Conservation (phyloP, 2,329 filamentous ascomycete genomes). For the Pseudonectria foliicola region DNA sequence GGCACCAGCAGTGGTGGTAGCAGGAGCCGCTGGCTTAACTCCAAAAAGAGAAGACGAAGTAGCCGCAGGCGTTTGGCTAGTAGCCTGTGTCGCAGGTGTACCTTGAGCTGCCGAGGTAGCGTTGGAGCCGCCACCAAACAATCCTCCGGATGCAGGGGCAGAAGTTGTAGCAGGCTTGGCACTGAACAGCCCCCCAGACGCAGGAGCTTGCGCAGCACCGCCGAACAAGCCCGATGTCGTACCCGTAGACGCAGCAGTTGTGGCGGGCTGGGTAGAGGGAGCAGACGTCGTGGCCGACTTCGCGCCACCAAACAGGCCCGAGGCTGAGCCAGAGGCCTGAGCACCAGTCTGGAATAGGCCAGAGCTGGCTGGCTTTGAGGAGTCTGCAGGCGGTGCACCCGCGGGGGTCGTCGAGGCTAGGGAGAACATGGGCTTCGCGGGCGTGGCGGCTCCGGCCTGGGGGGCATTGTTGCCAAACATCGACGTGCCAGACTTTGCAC, state of each 20-base stretch:
- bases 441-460: constrained; percentile 27
- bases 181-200: constrained; percentile 28
- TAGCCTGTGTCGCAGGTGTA: constrained; percentile 13
- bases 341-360: constrained; percentile 17
- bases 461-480: constrained; percentile 18
- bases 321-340: constrained; percentile 13
- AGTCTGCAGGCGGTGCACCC: constrained; percentile 42
- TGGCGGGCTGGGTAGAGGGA: constrained; percentile 10
- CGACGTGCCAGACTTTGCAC: constrained; percentile 16
- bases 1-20: constrained; percentile 25
- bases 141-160: constrained; percentile 28
- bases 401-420: constrained; percentile 49
- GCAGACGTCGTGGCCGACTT: constrained; percentile 20
- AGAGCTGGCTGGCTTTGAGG: constrained; percentile 21
- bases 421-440: constrained; percentile 40
- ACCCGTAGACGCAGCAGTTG: constrained; percentile 12
- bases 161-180: constrained; percentile 18
- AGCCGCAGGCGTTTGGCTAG: constrained; percentile 12
- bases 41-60: constrained; percentile 31
- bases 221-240: constrained; percentile 27
- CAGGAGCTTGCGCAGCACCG: constrained; percentile 23
- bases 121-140: constrained; percentile 15
- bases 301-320: constrained; percentile 24
- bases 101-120: constrained; percentile 18
- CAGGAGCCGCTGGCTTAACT: constrained; percentile 31